Base-by-base conservation (phyloP, 805 yeast species). In the Kuraishia hungarica region DNA sequence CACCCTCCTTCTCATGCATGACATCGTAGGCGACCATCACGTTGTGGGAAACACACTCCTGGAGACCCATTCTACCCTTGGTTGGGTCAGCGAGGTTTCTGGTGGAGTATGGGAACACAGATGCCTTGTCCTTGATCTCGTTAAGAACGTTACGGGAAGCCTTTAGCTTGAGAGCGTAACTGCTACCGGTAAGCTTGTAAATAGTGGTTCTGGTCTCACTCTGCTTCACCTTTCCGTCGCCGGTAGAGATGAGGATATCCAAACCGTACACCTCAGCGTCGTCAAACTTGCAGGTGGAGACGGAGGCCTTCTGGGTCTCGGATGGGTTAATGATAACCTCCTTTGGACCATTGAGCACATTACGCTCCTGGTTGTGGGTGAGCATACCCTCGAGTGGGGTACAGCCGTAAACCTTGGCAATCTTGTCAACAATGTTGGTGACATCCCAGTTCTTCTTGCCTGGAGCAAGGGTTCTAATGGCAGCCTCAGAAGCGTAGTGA, bases 401-500 rank as follows among this genome's bases (percentile, higher is more conserved):
- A 60, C 81, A 78, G 52, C 75, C 87, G 67, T 70, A 86, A 51
- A 74, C 80, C 67, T 76, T 77, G 59, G 87, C 83, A 53, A 85
- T 85, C 63, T 78, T 72, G 61, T 72, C 80, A 49, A 87, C 91
- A 50, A 83, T 69, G 61, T 79, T 78, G 63, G 93, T 86, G 57
- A 87, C 86, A 61, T 86, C 91, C 82, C 82, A 83, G 77, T 86
- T 87, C 71, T 78, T 82, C 68, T 81, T 80, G 57, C 87, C 87
- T 50, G 84, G 82, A 69, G 76, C 77, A 70, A 87, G 73, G 49
- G 82, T 76, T 69, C 90, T 79, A 56, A 86, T 72, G 50, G 93
- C 92, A 50, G 90, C 90, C 75, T 87, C 91, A 46, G 86, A 76
- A n/a, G 92, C 88, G 62, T 77, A 78, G 83, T 86, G 82, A 19